Evolutionary conservation across 768 basidiomycete species (phyloP).

Genomic region (Boletus subcaerulescens): DNA sequence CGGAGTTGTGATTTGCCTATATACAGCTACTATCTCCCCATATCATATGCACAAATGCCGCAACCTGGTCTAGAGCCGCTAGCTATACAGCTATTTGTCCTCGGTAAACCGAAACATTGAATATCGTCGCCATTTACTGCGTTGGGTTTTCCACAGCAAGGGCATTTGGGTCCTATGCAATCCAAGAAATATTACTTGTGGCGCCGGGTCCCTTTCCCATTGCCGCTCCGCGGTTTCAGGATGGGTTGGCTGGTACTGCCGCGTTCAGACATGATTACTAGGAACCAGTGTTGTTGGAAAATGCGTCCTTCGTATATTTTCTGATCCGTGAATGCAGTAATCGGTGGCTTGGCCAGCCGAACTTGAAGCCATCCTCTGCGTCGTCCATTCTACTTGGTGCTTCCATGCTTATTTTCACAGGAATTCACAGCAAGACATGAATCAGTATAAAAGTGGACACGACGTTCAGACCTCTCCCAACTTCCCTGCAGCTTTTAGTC

Average conservation of each 20-base stretch:
- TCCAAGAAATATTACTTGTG: neutral
- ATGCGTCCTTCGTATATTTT: conserved; percentile 1
- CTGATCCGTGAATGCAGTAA: neutral
- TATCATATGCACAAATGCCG: no score
- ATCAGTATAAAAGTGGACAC: conserved; percentile 8
- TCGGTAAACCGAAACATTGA: neutral
- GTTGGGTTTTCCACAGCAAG: neutral
- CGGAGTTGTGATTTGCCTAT: neutral
- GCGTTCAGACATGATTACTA: conserved; percentile 1
- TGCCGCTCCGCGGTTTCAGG: neutral
- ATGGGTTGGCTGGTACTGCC: neutral
- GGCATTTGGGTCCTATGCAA: neutral
- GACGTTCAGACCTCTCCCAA: neutral
- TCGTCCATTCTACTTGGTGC: neutral
- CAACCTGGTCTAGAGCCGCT: no score
- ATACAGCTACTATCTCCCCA: neutral
- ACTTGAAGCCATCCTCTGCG: conserved; percentile 16
- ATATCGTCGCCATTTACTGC: neutral
- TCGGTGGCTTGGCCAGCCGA: neutral
- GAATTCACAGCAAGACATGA: conserved; percentile 17
- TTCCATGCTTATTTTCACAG: conserved; percentile 20
- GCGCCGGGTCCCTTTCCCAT: neutral
- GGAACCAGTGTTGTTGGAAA: conserved; percentile 15
- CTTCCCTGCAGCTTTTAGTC: neutral
- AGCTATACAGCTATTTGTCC: neutral